phyloP scores from a whole-genome alignment of 176 grass and related monocot species.

The Aechmea fasciata region DNA sequence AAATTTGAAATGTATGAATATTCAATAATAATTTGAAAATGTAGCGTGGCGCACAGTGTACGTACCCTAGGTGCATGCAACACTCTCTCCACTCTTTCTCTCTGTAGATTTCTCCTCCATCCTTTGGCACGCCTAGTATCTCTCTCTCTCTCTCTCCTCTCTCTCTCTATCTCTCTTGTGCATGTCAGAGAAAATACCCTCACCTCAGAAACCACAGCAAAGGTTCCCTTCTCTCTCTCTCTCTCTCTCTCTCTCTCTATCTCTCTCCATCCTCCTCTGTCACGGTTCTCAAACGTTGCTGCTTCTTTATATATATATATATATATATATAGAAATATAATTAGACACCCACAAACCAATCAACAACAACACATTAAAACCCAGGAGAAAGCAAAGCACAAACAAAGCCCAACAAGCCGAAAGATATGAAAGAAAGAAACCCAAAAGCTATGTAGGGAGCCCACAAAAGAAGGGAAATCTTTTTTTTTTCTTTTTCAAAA shows the following conservation, averaged over 20 bases:
- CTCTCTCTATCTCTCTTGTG: background rate
- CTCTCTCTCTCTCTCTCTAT: background rate
- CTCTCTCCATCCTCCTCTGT: background rate
- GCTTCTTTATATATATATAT: conserved; percentile 2
- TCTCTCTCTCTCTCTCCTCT: conserved; percentile 2
- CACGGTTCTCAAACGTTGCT: background rate
- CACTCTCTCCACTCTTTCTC: background rate
- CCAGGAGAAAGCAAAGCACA: conserved; percentile 19
- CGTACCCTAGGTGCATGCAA: too few relatives aligned
- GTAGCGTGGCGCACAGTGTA: too few relatives aligned
- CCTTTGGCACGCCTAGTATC: conserved; percentile 6
- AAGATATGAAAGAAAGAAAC: conserved; percentile 16
- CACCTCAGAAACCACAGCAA: conserved; percentile 7
- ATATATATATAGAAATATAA: background rate
- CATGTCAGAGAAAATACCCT: conserved; percentile 3
- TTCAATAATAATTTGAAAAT: too few relatives aligned
- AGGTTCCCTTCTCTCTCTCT: background rate
- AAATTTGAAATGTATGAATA: too few relatives aligned
- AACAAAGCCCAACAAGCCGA: conserved; percentile 26
- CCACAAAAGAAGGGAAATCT: conserved; percentile 6
- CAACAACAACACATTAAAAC: conserved; percentile 16
- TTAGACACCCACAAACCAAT: background rate
- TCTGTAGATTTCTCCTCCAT: background rate
- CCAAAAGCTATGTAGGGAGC: conserved; percentile 17
- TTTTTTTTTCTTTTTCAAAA: too few relatives aligned